Base-by-base conservation (phyloP, 1,284 basidiomycete species). In the Fistulinella cinereoalba region DNA sequence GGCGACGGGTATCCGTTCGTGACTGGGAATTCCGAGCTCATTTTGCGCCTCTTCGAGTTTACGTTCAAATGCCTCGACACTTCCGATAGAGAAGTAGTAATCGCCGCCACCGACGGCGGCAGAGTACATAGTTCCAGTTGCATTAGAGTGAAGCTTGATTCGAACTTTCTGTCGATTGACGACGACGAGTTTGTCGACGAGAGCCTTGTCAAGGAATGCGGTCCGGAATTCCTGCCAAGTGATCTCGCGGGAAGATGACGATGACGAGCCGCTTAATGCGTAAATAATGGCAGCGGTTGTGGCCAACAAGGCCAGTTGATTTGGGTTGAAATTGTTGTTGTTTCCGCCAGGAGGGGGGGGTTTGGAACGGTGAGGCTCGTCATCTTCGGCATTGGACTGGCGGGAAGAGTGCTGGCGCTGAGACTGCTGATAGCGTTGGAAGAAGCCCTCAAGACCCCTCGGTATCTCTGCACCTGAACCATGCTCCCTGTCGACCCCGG, bases 191-290 rank as follows among this genome's bases (percentile, higher is more conserved):
- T 88, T 94, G 58, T 97, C 94, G 23, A 99, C 97, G 44, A 98
- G 82, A 33, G 94, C 96, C 68, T 96, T 95, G 68, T 97, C 91
- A 42, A 98, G 84, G 72, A 97, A 91, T 18, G 89, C 89, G 42
- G 92, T 95, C 50, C 94, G 85, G 76, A 98, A 98, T 68, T 97
- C 95, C 71, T 97, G 95, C 94, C 95, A 98, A 54, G 95, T 97
- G 56, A 98, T 97, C 71, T 98, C 95, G 53, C 88, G 83, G 6
- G 88, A 81, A 37, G 75, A 74, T 0, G 80, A 71, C 1, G 76
- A 70, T 16, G 73, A 77, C 29, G 83, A 73, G 46, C 77, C 80
- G 32, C 83, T 83, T 56, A 88, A 73, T 10, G 82, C 74, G 59
- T 89, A 87, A 52, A 90, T 81, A 31, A 84, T 77, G 43, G 83